Evolutionary conservation across 352 stramenopile species (phyloP), one percentile per base, ranked within the genome.

Genomic region (Globisporangium uncinulatum): DNA sequence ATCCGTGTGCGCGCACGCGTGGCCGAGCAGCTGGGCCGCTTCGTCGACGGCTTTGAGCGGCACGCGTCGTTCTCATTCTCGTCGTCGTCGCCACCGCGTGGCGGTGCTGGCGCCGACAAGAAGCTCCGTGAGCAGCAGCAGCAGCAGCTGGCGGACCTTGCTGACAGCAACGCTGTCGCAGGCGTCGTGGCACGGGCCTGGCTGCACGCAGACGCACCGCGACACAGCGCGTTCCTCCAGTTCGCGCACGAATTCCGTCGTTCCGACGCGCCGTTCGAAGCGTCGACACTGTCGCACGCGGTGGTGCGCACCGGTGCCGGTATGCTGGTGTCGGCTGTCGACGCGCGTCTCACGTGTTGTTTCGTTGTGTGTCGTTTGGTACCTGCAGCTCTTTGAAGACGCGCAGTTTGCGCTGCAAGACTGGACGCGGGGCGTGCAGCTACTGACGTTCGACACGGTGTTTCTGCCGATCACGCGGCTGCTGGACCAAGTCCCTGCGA

Each of bases 381-480:
- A n/a, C 17, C 48, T 54, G 8, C 57, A 86, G 76, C 52, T 84
- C 24, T 70, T 86, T 21, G 69, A 71, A 49, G 69, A 81, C 36
- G 73, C 68, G 53, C 71, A 83, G 51, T 62, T 63, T 31, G 60
- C 70, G 3, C 50, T 86, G 51, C 63, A 63, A 39, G 69, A 63
- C 11, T 85, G 76, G 76, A 86, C 75, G 15, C 66, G 66, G 6
- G 67, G 77, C 0, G 82, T 67, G 1, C 84, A 94, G 59, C 69
- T 71, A 20, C 65, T 91, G n/a, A 86, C 79, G 29, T 92, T 85
- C 50, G 79, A 89, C 59, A 79, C 79, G 5, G 77, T 94, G 11
- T 86, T 89, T 20, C 46, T 72, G 0, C 84, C 76, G 4, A 90
- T 94, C 31, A 57, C 71, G 3, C 59, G 66, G 2, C 58, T 87